Conservation (phyloP, 768 basidiomycete genomes). For the Rhodosporidiobolus odoratus region DNA sequence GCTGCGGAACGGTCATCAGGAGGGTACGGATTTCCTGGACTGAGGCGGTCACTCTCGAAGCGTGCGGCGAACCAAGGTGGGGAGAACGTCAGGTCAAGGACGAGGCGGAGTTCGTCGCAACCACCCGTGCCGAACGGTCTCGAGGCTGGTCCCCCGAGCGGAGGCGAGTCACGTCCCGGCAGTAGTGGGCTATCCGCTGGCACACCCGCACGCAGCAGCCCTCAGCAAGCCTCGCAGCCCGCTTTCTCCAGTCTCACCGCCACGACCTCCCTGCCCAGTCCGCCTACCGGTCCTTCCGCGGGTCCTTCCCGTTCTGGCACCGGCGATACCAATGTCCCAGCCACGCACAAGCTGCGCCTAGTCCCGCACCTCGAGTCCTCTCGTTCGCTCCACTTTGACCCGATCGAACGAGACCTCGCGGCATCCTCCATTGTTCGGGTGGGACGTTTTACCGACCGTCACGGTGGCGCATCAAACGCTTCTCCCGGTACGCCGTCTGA, state of each 20-base stretch:
- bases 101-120: constrained; percentile 26
- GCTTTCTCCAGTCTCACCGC: constrained; percentile 1
- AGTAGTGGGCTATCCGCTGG: not conserved
- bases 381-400: constrained; percentile 83
- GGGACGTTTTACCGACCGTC: constrained; percentile 85
- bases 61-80: not conserved
- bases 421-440: constrained; percentile 73
- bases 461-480: constrained; percentile 52
- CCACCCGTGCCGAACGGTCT: constrained; percentile 11
- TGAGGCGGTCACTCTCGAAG: constrained; percentile 29
- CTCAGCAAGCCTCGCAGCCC: not conserved
- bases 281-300: not conserved
- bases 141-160: not conserved
- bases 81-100: not conserved
- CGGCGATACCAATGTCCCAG: not conserved
- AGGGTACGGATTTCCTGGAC: constrained; percentile 36
- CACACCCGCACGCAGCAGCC: not conserved
- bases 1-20: not conserved
- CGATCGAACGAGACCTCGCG: constrained; percentile 76
- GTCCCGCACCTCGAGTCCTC: constrained; percentile 91
- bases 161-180: not conserved
- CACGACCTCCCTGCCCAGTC: constrained; percentile 9
- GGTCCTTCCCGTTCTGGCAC: constrained; percentile 2
- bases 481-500: constrained; percentile 60
- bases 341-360: constrained; percentile 72